Percentiles rank a stretch among this genome's conserved stretches.
Conservation (phyloP, 2,329 filamentous ascomycete species). For the Knufia petricola region DNA sequence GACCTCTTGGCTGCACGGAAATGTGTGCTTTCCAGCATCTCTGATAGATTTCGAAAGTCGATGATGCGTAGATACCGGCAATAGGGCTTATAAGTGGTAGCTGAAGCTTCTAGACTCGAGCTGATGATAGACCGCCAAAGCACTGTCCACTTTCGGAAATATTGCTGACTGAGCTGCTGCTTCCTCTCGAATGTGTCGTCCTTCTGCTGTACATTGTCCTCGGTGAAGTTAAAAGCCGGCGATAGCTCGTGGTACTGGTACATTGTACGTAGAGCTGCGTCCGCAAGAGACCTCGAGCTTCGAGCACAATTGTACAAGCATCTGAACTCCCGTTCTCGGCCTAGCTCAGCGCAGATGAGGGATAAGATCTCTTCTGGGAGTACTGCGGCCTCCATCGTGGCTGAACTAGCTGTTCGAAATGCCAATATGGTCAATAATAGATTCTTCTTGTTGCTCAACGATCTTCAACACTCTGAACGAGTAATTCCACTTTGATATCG, state of each 20-base stretch:
- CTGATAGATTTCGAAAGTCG: slow-evolving; percentile 51
- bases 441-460: background rate
- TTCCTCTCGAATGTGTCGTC: slow-evolving; percentile 28
- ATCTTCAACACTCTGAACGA: background rate
- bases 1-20: slow-evolving; percentile 50
- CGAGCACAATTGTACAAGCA: slow-evolving; percentile 52
- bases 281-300: slow-evolving; percentile 47
- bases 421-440: background rate
- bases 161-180: slow-evolving; percentile 37
- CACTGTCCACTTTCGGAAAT: slow-evolving; percentile 50
- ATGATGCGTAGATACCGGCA: slow-evolving; percentile 57
- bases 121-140: slow-evolving; percentile 61
- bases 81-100: slow-evolving; percentile 60
- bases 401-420: background rate
- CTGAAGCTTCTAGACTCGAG: slow-evolving; percentile 46
- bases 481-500: too few relatives aligned
- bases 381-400: background rate
- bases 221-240: slow-evolving; percentile 20
- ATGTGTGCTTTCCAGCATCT: slow-evolving; percentile 50
- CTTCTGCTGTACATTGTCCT: slow-evolving; percentile 16
- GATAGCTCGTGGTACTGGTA: slow-evolving; percentile 45
- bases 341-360: slow-evolving; percentile 49
- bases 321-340: slow-evolving; percentile 46
- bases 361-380: slow-evolving; percentile 22
- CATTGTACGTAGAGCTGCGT: slow-evolving; percentile 50